Percentiles rank a stretch among this genome's conserved stretches.
These are phyloP conservation scores for Cocos nucifera DNA, from an alignment of 176 grass and related monocot genomes.

Conservation along the genomic window DNA sequence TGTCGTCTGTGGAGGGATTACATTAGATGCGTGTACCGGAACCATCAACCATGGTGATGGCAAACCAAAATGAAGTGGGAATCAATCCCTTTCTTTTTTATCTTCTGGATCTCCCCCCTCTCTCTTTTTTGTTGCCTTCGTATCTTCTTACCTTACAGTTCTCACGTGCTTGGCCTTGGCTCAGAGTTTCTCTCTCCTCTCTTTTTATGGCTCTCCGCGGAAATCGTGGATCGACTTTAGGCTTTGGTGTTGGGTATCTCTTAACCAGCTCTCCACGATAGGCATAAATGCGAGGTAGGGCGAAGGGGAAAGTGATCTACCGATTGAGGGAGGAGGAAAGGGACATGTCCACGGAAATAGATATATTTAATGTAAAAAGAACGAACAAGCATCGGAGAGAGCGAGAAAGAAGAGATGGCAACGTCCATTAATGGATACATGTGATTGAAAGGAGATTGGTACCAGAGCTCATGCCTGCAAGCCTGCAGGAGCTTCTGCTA, in stretches of 20 bases:
- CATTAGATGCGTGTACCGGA: background rate
- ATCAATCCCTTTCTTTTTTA: background rate
- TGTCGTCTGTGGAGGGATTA: background rate
- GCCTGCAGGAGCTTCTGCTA: background rate
- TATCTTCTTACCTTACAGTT: background rate
- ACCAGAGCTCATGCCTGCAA: background rate
- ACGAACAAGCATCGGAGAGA: background rate
- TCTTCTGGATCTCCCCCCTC: background rate
- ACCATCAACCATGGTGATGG: background rate
- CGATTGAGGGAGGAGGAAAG: no score
- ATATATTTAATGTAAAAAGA: no score
- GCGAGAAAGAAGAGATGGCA: background rate
- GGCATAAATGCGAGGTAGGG: no score
- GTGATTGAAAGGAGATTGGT: background rate
- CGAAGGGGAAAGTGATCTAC: no score
- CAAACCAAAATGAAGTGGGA: conserved; percentile 3
- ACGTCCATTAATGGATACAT: conserved; percentile 7
- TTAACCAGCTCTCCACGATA: no score
- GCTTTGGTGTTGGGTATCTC: no score
- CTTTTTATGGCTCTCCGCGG: no score
- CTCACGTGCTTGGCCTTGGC: conserved; percentile 1
- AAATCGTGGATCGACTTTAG: no score
- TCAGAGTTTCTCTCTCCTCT: background rate
- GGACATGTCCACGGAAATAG: no score
- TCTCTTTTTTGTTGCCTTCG: background rate